These are phyloP conservation scores for Lyophyllum semitale DNA, from an alignment of 768 basidiomycete species.

Conservation along the genomic window DNA sequence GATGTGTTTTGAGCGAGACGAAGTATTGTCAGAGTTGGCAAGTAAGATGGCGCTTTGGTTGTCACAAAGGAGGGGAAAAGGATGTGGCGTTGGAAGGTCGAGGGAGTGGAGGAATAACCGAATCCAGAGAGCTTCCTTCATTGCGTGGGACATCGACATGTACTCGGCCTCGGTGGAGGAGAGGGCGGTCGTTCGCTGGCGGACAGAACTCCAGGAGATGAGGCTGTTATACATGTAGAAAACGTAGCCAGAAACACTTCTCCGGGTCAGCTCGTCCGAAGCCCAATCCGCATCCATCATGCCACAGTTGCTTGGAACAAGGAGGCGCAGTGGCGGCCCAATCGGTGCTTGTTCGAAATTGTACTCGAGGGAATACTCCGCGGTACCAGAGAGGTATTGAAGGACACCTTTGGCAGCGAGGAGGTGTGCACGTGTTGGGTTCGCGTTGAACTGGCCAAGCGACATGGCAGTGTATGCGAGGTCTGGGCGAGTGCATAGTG, in stretches of 20 bases:
- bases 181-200: background rate
- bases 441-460: conserved; percentile 29
- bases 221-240: background rate
- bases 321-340: background rate
- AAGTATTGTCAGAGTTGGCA: conserved; percentile 20
- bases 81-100: conserved; percentile 6
- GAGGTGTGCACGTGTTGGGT: conserved; percentile 28
- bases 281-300: conserved; percentile 1
- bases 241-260: background rate
- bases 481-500: conserved; percentile 35
- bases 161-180: background rate
- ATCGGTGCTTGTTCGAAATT: background rate
- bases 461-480: conserved; percentile 30
- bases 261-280: background rate
- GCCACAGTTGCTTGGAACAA: background rate
- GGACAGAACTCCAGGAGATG: background rate
- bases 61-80: conserved; percentile 21
- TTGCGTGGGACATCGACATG: background rate
- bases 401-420: conserved; percentile 31
- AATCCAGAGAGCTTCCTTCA: background rate
- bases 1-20: conserved; percentile 26
- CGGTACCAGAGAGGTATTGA: conserved; percentile 26
- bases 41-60: conserved; percentile 15
- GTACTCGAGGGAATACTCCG: background rate
- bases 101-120: conserved; percentile 16